phyloP scores from a whole-genome alignment of 2,329 filamentous ascomycete genomes.

The Podosphaera leucotricha region DNA sequence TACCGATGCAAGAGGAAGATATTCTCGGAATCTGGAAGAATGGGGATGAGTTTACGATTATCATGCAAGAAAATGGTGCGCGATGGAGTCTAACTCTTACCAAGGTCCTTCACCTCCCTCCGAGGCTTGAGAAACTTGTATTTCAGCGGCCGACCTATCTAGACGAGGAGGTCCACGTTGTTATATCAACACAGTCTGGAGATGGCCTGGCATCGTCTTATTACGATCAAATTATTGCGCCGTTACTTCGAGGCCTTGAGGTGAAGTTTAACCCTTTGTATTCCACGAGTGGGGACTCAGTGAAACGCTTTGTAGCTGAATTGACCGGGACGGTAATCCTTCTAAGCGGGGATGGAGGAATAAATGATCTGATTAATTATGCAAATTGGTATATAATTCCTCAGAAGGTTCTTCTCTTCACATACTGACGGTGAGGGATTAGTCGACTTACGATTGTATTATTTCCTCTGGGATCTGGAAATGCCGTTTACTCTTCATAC shows the following conservation, averaged over 20 bases:
- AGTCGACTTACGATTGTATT: conserved; percentile 16
- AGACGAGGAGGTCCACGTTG: conserved; percentile 25
- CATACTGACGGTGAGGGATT: not conserved
- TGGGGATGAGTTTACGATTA: not conserved
- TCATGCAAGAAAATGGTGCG: not conserved
- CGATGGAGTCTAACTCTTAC: not conserved
- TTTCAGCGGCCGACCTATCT: conserved; percentile 18
- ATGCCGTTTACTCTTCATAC: conserved; percentile 36
- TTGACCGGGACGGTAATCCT: conserved; percentile 39
- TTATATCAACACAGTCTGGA: conserved; percentile 46
- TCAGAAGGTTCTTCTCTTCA: not conserved
- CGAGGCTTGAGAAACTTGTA: conserved; percentile 18
- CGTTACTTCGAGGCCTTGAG: conserved; percentile 27
- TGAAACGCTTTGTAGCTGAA: conserved; percentile 40
- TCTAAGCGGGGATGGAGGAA: conserved; percentile 68
- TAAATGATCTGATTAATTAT: conserved; percentile 61
- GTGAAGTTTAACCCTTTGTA: conserved; percentile 29
- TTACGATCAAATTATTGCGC: conserved; percentile 30
- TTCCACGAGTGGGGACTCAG: conserved; percentile 38
- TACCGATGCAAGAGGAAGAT: not conserved
- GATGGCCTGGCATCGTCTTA: conserved; percentile 30
- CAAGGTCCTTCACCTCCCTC: conserved; percentile 10
- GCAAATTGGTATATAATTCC: conserved; percentile 9
- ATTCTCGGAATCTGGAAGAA: not conserved
- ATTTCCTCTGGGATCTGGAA: conserved; percentile 40